Conservation (phyloP, 106 monocot species). For the Alisma plantagoaquatica region DNA sequence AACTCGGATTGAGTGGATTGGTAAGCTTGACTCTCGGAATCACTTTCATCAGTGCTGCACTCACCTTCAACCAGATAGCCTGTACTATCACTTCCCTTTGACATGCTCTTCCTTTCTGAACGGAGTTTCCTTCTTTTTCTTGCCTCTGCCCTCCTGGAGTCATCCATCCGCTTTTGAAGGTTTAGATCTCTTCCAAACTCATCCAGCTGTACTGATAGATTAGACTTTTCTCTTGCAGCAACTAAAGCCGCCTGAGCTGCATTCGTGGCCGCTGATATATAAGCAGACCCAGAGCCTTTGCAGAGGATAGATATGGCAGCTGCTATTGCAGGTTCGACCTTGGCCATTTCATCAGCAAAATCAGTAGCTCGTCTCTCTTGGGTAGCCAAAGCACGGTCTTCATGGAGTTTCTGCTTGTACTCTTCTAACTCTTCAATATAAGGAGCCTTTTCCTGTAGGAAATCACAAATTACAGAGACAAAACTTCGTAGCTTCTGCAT, state of each 20-base stretch:
- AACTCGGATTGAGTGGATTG: slow-evolving; percentile 57
- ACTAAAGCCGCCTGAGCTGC: slow-evolving; percentile 65
- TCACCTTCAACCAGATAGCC: slow-evolving; percentile 53
- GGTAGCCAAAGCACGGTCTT: slow-evolving; percentile 41
- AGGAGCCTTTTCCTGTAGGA: slow-evolving; percentile 83
- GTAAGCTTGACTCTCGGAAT: slow-evolving; percentile 63
- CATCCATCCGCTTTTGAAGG: slow-evolving; percentile 56
- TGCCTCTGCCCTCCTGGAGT: slow-evolving; percentile 42
- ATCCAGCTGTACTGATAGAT: slow-evolving; percentile 63
- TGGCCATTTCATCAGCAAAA: slow-evolving; percentile 39
- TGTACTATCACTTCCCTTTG: slow-evolving; percentile 11
- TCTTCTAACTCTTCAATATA: slow-evolving; percentile 88
- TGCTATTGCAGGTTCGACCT: slow-evolving; percentile 58
- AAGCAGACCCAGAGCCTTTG: slow-evolving; percentile 42
- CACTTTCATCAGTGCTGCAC: slow-evolving; percentile 75
- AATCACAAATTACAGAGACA: slow-evolving; percentile 72
- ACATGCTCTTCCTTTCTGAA: slow-evolving; percentile 47
- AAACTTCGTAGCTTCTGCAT: slow-evolving; percentile 89
- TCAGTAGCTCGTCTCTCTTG: slow-evolving; percentile 55
- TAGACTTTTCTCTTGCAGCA: slow-evolving; percentile 43
- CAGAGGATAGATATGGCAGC: slow-evolving; percentile 57
- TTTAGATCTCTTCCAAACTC: slow-evolving; percentile 90
- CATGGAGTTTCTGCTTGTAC: slow-evolving; percentile 85
- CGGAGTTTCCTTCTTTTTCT: slow-evolving; percentile 42
- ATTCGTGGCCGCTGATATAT: slow-evolving; percentile 48